phyloP scores from a whole-genome alignment of 1,284 basidiomycete genomes.

The Vanrija sp. region DNA sequence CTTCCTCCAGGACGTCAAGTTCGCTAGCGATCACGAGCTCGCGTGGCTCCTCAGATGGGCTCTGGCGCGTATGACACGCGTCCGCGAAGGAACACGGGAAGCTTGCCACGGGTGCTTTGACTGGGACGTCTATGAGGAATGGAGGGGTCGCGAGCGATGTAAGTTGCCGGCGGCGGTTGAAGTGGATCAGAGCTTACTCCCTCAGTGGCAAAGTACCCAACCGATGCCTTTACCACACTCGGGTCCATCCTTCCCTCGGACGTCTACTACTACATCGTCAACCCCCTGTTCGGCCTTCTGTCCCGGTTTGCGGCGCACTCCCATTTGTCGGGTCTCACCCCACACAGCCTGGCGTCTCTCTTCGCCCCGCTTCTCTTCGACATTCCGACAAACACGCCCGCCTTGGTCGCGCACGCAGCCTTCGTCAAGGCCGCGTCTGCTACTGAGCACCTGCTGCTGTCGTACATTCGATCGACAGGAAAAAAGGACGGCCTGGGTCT shows the following conservation, averaged over 20 bases:
- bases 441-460: constrained; percentile 79
- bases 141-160: constrained; percentile 73
- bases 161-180: constrained; percentile 30
- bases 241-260: constrained; percentile 47
- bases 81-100: constrained; percentile 50
- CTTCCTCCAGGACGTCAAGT: constrained; percentile 72
- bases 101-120: constrained; percentile 65
- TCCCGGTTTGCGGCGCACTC: constrained; percentile 75
- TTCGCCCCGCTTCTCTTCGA: constrained; percentile 79
- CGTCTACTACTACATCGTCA: constrained; percentile 59
- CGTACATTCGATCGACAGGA: constrained; percentile 76
- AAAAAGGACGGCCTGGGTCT: constrained; percentile 55
- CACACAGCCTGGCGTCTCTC: constrained; percentile 76
- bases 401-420: constrained; percentile 70
- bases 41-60: constrained; percentile 84
- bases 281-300: constrained; percentile 67
- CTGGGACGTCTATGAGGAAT: constrained; percentile 73
- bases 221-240: constrained; percentile 64
- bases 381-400: constrained; percentile 54
- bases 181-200: constrained; percentile 1
- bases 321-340: constrained; percentile 73
- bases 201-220: constrained; percentile 62
- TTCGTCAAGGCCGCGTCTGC: constrained; percentile 78
- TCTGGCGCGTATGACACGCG: constrained; percentile 66
- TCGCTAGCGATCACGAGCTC: constrained; percentile 77